These are phyloP conservation scores for Ceratocystis diversiconidia DNA, from an alignment of 2,329 filamentous ascomycete species.

Conservation along the genomic window DNA sequence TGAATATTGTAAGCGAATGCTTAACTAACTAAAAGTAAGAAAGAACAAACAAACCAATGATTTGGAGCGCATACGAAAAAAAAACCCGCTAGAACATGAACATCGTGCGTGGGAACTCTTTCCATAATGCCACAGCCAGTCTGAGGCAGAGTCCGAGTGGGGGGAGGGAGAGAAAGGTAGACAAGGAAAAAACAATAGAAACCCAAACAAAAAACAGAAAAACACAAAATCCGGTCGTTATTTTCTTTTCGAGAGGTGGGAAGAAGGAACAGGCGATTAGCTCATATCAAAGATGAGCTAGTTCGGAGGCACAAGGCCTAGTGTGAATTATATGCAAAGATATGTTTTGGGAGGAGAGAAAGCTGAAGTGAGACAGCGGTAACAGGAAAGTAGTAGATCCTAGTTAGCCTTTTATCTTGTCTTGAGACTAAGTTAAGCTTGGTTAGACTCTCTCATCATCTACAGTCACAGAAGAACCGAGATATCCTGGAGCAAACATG, in stretches of 20 bases:
- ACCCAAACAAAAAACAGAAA: neutral
- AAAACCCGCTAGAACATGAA: slow-evolving; percentile 8
- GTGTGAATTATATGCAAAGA: slow-evolving; percentile 15
- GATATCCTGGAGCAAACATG: slow-evolving; percentile 34
- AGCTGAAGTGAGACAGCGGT: neutral
- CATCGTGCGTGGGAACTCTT: slow-evolving; percentile 1
- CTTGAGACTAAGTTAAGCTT: neutral
- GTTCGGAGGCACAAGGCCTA: neutral
- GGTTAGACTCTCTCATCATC: slow-evolving; percentile 30
- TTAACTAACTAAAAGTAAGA: neutral
- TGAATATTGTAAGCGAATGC: neutral
- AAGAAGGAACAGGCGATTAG: neutral
- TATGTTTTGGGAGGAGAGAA: slow-evolving; percentile 9
- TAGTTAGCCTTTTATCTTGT: neutral
- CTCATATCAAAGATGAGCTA: slow-evolving; percentile 6
- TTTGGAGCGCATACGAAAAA: neutral
- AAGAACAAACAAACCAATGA: neutral
- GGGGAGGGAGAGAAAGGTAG: neutral
- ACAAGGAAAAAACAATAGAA: neutral
- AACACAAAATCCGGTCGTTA: neutral
- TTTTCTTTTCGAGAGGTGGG: neutral
- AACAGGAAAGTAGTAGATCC: neutral
- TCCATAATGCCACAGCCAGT: slow-evolving; percentile 3
- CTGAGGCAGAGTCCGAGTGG: neutral
- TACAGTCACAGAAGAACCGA: slow-evolving; percentile 36